Evolutionary conservation across 371 early-diverging fungal species (phyloP), one percentile per base, ranked within the genome.

Genomic region (Mortierella sp.): DNA sequence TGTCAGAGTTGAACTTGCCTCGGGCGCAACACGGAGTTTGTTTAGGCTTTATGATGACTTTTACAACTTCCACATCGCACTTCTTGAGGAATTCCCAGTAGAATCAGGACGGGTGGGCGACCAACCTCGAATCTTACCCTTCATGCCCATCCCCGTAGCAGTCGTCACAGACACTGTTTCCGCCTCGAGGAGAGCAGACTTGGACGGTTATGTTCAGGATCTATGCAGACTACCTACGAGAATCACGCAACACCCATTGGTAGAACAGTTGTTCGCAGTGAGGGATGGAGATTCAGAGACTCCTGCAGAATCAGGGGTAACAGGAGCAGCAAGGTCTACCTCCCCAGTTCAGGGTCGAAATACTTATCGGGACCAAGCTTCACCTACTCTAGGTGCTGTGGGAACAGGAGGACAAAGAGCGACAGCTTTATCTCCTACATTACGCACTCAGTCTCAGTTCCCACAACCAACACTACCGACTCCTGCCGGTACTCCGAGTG

Each of bases 21-120:
- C 92, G 63, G 88, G 88, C 32, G 77, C 86, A 2, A 76, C 72
- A 33, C 86, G 92, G 58, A 87, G 88, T 22, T 74, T 96, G 7
- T 91, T 92, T 22, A 85, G 91, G 60, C 84, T 90, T 21, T 94
- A 93, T 70, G 95, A 96, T 76, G 94, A 95, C 76, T 94, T 96
- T 83, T 92, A 92, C 81, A 88, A 90, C 58, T 91, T 95, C 61
- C 96, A 96, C 62, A 90, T 94, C 57, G 86, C 88, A n/a, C 86
- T 96, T 21, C 83, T 96, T 55, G 88, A 87, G 47, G 88, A 88
- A 65, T 96, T 91, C 77, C 94, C 94, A 1, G 80, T 84, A 7
- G 94, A 95, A 72, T 89, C 91, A 40, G 96, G 96, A 4, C 90
- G 93, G 53, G 77, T 76, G 19, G 90, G 88, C 24, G 84, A 86